Percentiles rank a stretch among this genome's conserved stretches.
Evolutionary conservation across 768 basidiomycete species (phyloP).

Genomic region (Suillus bovinus): DNA sequence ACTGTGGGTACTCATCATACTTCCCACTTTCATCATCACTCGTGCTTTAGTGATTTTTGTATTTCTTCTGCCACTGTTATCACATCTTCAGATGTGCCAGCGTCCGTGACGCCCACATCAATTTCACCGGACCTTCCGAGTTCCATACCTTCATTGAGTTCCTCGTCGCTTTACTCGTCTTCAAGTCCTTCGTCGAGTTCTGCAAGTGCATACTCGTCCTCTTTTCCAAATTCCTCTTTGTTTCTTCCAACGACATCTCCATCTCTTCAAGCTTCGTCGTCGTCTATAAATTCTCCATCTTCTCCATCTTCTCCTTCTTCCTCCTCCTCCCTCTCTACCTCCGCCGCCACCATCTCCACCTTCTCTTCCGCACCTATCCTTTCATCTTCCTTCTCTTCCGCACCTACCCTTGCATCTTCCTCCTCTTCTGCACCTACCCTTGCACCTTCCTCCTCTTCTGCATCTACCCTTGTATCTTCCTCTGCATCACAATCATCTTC

Average conservation of each 20-base stretch:
- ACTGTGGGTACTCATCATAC: conserved; percentile 4
- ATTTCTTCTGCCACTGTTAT: conserved; percentile 13
- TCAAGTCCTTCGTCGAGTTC: conserved; percentile 6
- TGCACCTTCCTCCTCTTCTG: neutral
- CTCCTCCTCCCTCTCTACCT: neutral
- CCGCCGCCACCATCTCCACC: neutral
- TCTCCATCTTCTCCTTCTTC: neutral
- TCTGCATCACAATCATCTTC: neutral
- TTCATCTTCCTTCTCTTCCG: neutral
- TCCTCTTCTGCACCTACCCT: neutral
- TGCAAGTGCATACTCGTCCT: neutral
- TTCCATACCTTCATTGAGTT: neutral
- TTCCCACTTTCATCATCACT: conserved; percentile 3
- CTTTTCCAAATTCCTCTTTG: neutral
- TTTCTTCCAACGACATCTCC: neutral
- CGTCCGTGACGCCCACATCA: conserved; percentile 6
- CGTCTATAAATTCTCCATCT: neutral
- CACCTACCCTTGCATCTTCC: neutral
- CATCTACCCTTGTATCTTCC: neutral
- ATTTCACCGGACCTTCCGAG: neutral
- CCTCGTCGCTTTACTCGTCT: neutral
- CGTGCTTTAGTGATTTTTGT: neutral
- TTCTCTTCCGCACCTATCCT: neutral
- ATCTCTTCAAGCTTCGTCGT: conserved; percentile 5
- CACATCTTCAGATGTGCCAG: conserved; percentile 8